Evolutionary conservation across 2,329 filamentous ascomycete species (phyloP).

Genomic region (Pyrenophora graminea): DNA sequence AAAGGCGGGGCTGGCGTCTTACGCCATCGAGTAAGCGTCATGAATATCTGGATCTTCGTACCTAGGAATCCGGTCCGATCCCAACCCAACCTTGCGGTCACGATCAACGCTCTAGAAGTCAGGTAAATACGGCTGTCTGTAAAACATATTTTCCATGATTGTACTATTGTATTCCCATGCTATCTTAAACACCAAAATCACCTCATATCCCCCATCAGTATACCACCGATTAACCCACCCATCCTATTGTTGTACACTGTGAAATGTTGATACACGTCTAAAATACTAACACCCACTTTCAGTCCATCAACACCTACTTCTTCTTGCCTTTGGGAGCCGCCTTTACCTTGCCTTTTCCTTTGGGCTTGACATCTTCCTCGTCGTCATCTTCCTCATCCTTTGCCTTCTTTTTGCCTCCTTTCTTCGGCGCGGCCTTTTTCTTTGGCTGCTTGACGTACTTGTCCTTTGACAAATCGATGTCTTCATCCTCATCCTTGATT

Average conservation of each 20-base stretch:
- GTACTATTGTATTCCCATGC: too few relatives aligned
- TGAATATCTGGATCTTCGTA: too few relatives aligned
- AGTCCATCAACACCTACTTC: background rate
- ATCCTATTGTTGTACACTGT: too few relatives aligned
- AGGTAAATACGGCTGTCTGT: background rate
- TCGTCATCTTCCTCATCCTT: constrained; percentile 39
- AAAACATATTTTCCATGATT: too few relatives aligned
- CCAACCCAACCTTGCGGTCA: too few relatives aligned
- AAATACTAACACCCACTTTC: too few relatives aligned
- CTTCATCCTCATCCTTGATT: constrained; percentile 67
- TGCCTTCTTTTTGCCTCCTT: constrained; percentile 48
- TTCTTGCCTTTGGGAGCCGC: constrained; percentile 24
- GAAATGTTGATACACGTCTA: too few relatives aligned
- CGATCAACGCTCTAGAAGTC: too few relatives aligned
- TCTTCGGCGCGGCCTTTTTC: constrained; percentile 61
- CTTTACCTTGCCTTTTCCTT: constrained; percentile 54
- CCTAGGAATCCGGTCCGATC: too few relatives aligned
- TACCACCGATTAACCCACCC: too few relatives aligned
- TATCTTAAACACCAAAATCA: too few relatives aligned
- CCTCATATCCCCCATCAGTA: too few relatives aligned
- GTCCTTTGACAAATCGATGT: constrained; percentile 86
- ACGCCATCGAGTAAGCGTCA: background rate
- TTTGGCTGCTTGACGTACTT: constrained; percentile 96
- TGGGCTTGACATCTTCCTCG: constrained; percentile 56
- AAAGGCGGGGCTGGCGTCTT: background rate